These are phyloP conservation scores for Populus hybrid DNA, from an alignment of 441 rosid genomes.

Conservation along the genomic window DNA sequence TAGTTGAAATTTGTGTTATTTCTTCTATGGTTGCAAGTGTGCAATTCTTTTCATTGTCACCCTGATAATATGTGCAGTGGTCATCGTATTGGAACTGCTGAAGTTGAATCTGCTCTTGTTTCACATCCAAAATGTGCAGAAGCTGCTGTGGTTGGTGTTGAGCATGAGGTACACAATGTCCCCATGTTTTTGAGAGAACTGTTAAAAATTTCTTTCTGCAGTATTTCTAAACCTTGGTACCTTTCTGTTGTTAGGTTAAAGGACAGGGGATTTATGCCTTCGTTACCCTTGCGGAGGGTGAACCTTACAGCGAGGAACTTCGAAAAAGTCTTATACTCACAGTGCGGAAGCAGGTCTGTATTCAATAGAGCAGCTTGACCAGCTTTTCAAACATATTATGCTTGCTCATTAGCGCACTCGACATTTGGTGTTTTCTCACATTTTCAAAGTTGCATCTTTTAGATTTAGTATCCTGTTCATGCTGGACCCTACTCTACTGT, in stretches of 20 bases:
- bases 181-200: background rate
- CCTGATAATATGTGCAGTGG: slow-evolving; percentile 51
- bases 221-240: background rate
- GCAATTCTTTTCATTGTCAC: slow-evolving; percentile 1
- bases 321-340: slow-evolving; percentile 60
- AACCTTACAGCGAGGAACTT: slow-evolving; percentile 76
- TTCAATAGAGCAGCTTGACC: slow-evolving; percentile 1
- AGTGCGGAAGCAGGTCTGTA: slow-evolving; percentile 73
- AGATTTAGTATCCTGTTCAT: background rate
- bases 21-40: background rate
- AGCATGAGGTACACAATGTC: slow-evolving; percentile 73
- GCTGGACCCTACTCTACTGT: background rate
- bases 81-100: slow-evolving; percentile 97
- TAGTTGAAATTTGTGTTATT: background rate
- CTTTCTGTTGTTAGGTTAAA: slow-evolving; percentile 54
- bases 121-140: slow-evolving; percentile 94
- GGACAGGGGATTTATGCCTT: slow-evolving; percentile 97
- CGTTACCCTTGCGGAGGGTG: slow-evolving; percentile 83
- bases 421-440: background rate
- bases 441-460: background rate
- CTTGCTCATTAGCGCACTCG: background rate
- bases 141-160: slow-evolving; percentile 94
- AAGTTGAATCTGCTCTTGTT: slow-evolving; percentile 97
- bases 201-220: background rate
- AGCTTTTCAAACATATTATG: background rate